These are phyloP conservation scores for Draba incana DNA, from an alignment of 345 rosid genomes.

Conservation along the genomic window DNA sequence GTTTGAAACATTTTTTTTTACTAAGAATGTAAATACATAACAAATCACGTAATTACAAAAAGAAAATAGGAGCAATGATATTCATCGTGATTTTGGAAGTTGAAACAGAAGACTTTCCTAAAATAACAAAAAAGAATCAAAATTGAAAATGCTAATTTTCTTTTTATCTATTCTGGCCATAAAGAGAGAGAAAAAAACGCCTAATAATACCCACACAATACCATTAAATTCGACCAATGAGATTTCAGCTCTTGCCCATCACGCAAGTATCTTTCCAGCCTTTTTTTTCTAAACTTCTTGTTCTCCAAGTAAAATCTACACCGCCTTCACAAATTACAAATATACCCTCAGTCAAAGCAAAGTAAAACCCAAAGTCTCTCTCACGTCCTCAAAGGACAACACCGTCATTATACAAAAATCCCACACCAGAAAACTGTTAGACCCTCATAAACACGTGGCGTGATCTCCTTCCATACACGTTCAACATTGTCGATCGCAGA, in stretches of 20 bases:
- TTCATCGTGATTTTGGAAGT: too few relatives aligned
- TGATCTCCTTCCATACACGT: not conserved
- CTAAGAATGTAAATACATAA: too few relatives aligned
- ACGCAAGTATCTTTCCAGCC: conserved; percentile 29
- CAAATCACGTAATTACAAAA: too few relatives aligned
- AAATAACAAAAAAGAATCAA: too few relatives aligned
- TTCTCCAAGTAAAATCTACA: conserved; percentile 32
- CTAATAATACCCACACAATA: conserved; percentile 14
- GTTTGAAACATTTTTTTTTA: too few relatives aligned
- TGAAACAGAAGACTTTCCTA: too few relatives aligned
- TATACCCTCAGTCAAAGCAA: conserved; percentile 37
- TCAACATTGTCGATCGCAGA: not conserved
- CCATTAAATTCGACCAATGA: conserved; percentile 28
- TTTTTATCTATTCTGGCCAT: too few relatives aligned
- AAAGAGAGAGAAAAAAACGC: too few relatives aligned
- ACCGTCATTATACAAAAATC: not conserved
- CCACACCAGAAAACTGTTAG: conserved; percentile 12
- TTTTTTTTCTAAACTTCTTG: conserved; percentile 15
- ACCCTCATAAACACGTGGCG: conserved; percentile 4
- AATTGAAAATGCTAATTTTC: too few relatives aligned
- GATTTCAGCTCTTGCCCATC: conserved; percentile 20
- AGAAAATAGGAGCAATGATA: too few relatives aligned
- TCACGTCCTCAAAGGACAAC: not conserved
- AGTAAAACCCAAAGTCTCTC: conserved; percentile 8
- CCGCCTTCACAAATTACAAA: not conserved